Base-by-base conservation (phyloP, 2,329 filamentous ascomycete genomes). In the Aspergillus melleus region DNA sequence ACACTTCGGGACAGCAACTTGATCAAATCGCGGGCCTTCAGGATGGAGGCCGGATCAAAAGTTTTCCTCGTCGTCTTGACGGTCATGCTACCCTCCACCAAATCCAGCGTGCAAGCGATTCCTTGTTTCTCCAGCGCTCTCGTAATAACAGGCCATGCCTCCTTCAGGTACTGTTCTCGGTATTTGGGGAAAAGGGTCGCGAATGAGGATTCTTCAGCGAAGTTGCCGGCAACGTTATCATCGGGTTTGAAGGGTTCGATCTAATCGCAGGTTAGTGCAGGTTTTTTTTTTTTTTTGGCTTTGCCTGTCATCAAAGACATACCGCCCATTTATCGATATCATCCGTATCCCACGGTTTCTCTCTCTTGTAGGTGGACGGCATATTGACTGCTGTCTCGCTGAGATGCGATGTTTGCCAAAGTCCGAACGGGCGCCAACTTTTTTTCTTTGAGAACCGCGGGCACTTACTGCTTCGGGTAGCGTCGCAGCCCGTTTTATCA, bases 261-360 rank as follows among this genome's bases (percentile, higher is more conserved):
- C 87, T 89, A 70, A 19, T 54, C 49, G 50, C 49, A 54, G 47
- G 52, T 60, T 59, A 62, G 55, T 47, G 55, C 49, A 22, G 16
- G 53, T 36, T 30, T 26, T 6, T 30, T 26, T 39, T 44, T 39
- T 6, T 42, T 6, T 29, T 19, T 29, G 36, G 51, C 47, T 8
- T 29, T 29, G 1, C 26, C 26, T 29, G 6, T 29, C 8, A 16
- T 12, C 22, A 53, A 22, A 39, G 24, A 67, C 69, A 26, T 53
- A 88, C 88, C 83, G 92, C 94, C 92, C 92, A 98, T 77, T 97
- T 96, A 80, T 98, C 94, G 65, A 98, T 91, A 72, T 97, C 95
- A 64, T 96, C 93, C 58, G 93, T 96, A 72, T 97, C 93, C 93
- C 93, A 96, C 57, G 92, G 90, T 77, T 96, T 96, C 3, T 96